Base-by-base conservation (phyloP, 805 yeast genomes). In the Maudiozyma turicensis region DNA sequence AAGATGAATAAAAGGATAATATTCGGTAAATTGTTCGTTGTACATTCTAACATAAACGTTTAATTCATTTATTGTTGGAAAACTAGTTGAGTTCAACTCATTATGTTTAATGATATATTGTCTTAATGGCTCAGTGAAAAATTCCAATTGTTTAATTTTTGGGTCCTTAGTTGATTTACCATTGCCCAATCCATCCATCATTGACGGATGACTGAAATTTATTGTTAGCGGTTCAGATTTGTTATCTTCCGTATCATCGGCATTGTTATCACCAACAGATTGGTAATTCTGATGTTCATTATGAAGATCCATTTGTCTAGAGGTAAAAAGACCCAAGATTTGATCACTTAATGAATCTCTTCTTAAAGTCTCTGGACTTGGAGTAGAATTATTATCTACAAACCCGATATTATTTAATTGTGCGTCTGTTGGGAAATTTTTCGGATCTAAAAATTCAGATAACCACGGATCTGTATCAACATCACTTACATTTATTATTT, bases 1-100 rank as follows among this genome's bases (percentile, higher is more conserved):
- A 35, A 84, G 67, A 65, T 88, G 95, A 53, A 90, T 78, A 62
- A 89, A 88, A 28, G 95, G 90, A 65, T 87, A 82, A 63, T 84
- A 89, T 51, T 77, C 79, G 68, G 84, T 82, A 66, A 88, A 89
- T 59, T 87, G 89, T 45, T 74, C 72, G 54, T 81, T 85, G 66
- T 81, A 90, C 13, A 89, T 71, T 13, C 77, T 73, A 55, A 84
- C 74, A 63, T 86, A 90, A 42, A 78, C 75, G 62, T 87, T 89
- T 57, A 90, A 68, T 57, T 89, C 95, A 28, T 77, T 80, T 44
- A 84, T 69, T 7, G 82, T 77, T 1, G 96, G 96, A 56, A 89
- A 82, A 57, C 82, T 82, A 10, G 73, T 66, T 20, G 75, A 74
- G 28, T 72, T 64, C 49, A 86, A 64, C 52, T 77, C 74, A 61